Conservation (phyloP, 805 yeast species). For the Priceomyces medius region DNA sequence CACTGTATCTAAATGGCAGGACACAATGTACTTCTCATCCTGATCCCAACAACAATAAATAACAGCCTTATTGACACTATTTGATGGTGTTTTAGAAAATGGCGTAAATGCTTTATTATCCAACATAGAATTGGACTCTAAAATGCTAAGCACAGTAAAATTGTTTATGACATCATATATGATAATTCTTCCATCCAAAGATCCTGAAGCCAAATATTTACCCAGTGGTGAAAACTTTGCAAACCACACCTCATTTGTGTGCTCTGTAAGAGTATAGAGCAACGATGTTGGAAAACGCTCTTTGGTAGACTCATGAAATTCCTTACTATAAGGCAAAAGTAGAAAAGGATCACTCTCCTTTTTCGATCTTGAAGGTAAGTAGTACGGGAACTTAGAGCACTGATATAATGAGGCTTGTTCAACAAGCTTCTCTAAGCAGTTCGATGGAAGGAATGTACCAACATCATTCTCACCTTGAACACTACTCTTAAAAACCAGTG, state of each 20-base stretch:
- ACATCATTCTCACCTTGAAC: conserved; percentile 1
- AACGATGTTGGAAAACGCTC: conserved; percentile 48
- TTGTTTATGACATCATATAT: conserved; percentile 61
- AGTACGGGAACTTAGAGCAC: conserved; percentile 24
- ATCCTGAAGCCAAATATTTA: conserved; percentile 69
- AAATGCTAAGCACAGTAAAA: conserved; percentile 30
- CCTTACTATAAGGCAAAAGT: conserved; percentile 14
- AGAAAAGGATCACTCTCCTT: conserved; percentile 7
- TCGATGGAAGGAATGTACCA: conserved; percentile 18
- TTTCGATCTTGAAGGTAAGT: conserved; percentile 26
- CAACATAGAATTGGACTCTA: conserved; percentile 25
- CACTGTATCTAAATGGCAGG: conserved; percentile 70
- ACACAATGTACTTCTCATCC: conserved; percentile 61
- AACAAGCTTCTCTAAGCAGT: conserved; percentile 23
- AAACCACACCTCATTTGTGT: conserved; percentile 81
- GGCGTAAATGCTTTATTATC: conserved; percentile 29
- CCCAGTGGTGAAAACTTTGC: conserved; percentile 78
- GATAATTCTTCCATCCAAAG: conserved; percentile 62
- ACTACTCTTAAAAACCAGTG: conserved; percentile 4
- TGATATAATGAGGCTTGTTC: conserved; percentile 21
- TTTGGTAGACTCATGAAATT: conserved; percentile 14
- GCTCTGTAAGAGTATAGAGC: conserved; percentile 48
- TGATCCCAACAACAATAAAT: conserved; percentile 76
- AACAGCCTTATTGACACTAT: conserved; percentile 41
- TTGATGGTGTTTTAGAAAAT: conserved; percentile 22